These are phyloP conservation scores for Cladosporium colombiae DNA, from an alignment of 2,329 filamentous ascomycete genomes.

Conservation along the genomic window DNA sequence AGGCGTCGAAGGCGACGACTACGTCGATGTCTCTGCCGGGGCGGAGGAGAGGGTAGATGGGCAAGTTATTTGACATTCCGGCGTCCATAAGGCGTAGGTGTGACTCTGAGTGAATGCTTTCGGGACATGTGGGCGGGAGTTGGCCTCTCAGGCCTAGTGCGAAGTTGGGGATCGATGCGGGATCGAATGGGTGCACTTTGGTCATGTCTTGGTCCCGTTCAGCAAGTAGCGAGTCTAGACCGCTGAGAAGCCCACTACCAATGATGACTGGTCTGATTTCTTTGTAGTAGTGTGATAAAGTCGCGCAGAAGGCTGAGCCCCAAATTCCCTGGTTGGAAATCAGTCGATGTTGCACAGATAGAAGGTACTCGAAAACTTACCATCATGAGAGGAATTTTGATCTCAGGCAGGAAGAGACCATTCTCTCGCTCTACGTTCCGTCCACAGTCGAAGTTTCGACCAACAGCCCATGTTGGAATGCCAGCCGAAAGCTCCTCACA, in stretches of 20 bases:
- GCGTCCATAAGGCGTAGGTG: constrained; percentile 81
- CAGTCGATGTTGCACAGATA: neutral
- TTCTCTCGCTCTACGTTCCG: constrained; percentile 63
- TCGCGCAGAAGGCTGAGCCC: constrained; percentile 94
- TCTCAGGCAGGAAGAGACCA: constrained; percentile 75
- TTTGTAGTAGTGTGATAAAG: constrained; percentile 91
- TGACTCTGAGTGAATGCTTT: constrained; percentile 68
- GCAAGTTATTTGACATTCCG: constrained; percentile 97
- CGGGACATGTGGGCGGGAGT: constrained; percentile 75
- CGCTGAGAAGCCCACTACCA: constrained; percentile 67
- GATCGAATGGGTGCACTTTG: constrained; percentile 93
- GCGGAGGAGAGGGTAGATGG: constrained; percentile 89
- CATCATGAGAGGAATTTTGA: constrained; percentile 79
- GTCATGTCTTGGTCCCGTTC: constrained; percentile 80
- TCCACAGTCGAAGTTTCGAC: constrained; percentile 77
- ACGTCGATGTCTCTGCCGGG: constrained; percentile 87
- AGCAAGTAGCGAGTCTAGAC: constrained; percentile 77
- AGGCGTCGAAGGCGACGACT: constrained; percentile 89
- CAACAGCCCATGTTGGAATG: constrained; percentile 92
- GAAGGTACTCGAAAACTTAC: too few relatives aligned
- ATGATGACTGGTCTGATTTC: constrained; percentile 83
- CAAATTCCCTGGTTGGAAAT: constrained; percentile 66
- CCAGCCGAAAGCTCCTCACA: constrained; percentile 89
- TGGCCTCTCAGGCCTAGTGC: constrained; percentile 75
- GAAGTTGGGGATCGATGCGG: constrained; percentile 87